Evolutionary conservation across 306 rosid species (phyloP).

Genomic region (Cucurbita ficifolia): DNA sequence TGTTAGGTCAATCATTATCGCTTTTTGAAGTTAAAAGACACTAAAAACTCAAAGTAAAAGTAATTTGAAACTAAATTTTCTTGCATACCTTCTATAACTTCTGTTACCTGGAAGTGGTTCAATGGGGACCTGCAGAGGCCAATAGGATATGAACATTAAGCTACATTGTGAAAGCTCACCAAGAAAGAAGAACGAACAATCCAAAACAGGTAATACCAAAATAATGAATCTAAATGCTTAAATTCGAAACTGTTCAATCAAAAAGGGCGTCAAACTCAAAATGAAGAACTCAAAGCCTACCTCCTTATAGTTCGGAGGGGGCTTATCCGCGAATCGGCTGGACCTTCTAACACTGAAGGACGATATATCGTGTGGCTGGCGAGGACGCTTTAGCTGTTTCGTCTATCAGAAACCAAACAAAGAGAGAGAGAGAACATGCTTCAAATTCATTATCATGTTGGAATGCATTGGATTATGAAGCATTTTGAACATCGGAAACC

Average conservation of each 20-base stretch:
- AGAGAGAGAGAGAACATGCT: neutral
- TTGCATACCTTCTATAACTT: conserved; percentile 30
- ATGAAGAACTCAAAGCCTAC: conserved; percentile 6
- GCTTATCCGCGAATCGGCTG: conserved; percentile 15
- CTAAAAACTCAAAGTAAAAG: neutral
- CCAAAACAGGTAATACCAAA: neutral
- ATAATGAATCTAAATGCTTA: neutral
- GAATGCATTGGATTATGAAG: neutral
- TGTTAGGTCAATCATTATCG: neutral
- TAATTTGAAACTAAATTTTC: neutral
- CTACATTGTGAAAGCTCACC: neutral
- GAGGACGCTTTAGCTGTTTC: conserved; percentile 17
- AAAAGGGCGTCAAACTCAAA: neutral
- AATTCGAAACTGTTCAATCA: neutral
- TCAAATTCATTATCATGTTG: neutral
- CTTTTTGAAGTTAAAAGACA: neutral
- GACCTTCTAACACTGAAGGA: conserved; percentile 28
- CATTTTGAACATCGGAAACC: neutral
- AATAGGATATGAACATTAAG: neutral
- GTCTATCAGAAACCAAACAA: conserved; percentile 1
- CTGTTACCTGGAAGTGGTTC: conserved; percentile 19
- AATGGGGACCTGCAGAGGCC: conserved; percentile 20
- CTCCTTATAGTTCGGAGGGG: conserved; percentile 31
- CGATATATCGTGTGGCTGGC: conserved; percentile 9
- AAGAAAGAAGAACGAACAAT: neutral